A percentile compares a stretch with the other conserved stretches of the same genome.
These are phyloP conservation scores for Pelomyxa schiedti DNA, from an alignment of 78 protist genomes.

Conservation along the genomic window DNA sequence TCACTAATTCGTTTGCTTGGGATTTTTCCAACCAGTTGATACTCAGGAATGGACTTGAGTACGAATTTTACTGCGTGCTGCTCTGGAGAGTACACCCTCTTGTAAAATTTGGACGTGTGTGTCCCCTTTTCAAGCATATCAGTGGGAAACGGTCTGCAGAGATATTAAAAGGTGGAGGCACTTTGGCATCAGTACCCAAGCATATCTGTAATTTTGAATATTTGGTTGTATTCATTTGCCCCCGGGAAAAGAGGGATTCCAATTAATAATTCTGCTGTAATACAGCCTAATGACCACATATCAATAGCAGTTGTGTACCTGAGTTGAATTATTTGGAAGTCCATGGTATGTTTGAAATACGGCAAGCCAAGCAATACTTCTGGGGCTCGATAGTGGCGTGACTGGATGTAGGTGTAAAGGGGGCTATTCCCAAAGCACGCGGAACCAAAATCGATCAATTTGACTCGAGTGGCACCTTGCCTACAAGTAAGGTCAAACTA, in stretches of 20 bases:
- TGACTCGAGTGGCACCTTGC: constrained; percentile 38
- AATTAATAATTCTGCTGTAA: constrained; percentile 65
- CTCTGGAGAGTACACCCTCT: neutral
- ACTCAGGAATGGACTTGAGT: constrained; percentile 35
- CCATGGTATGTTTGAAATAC: constrained; percentile 8
- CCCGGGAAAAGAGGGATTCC: constrained; percentile 90
- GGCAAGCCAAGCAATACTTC: constrained; percentile 80
- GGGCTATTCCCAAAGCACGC: constrained; percentile 59
- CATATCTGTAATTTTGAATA: constrained; percentile 58
- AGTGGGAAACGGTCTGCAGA: too few species aligned
- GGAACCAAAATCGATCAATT: constrained; percentile 83
- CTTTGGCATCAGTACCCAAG: too few species aligned
- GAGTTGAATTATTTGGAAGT: neutral
- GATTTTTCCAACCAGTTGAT: neutral
- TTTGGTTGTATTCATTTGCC: constrained; percentile 64
- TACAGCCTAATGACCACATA: constrained; percentile 79
- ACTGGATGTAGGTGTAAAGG: constrained; percentile 80
- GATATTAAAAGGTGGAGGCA: too few species aligned
- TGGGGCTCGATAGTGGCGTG: constrained; percentile 89
- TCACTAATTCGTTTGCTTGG: neutral
- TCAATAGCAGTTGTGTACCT: constrained; percentile 57
- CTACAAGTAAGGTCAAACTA: constrained; percentile 8
- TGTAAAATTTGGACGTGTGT: constrained; percentile 15
- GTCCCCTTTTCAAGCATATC: constrained; percentile 37
- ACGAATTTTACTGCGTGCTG: neutral